A percentile compares a stretch with the other conserved stretches of the same genome.
These are phyloP conservation scores for Kodamaea neixiangensis DNA, from an alignment of 805 yeast genomes.

Conservation along the genomic window DNA sequence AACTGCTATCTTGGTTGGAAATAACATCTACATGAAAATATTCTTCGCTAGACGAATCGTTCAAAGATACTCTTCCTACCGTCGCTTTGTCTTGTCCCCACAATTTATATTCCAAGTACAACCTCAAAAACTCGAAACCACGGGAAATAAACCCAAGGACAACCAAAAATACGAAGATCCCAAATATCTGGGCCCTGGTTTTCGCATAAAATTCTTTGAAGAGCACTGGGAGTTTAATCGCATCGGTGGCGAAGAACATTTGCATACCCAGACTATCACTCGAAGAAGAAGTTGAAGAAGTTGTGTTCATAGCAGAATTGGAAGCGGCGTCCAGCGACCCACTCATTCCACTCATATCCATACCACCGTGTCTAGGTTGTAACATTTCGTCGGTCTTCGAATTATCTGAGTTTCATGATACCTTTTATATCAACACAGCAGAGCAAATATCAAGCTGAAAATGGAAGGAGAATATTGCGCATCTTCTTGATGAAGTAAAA, in stretches of 20 bases:
- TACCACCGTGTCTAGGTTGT: neutral
- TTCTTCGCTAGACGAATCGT: neutral
- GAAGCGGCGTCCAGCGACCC: neutral
- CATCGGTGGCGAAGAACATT: constrained; percentile 54
- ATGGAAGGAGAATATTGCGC: neutral
- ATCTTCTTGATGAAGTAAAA: neutral
- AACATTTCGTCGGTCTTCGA: neutral
- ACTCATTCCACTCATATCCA: neutral
- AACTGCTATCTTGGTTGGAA: neutral
- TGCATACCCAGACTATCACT: constrained; percentile 44
- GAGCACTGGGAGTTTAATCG: constrained; percentile 59
- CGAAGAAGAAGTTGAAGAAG: too few species aligned
- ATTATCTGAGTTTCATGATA: too few species aligned
- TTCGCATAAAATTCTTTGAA: constrained; percentile 56
- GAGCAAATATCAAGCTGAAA: neutral
- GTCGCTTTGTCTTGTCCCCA: constrained; percentile 50
- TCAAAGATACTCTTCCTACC: neutral
- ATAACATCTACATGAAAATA: neutral
- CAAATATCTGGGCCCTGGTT: constrained; percentile 65
- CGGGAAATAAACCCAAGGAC: constrained; percentile 59
- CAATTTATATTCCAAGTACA: constrained; percentile 68
- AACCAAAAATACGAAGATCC: constrained; percentile 65
- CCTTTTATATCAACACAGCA: neutral
- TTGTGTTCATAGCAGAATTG: too few species aligned
- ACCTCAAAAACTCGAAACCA: constrained; percentile 57